phyloP scores from a whole-genome alignment of 805 yeast genomes.

The Wickerhamomyces subpelliculosus region DNA sequence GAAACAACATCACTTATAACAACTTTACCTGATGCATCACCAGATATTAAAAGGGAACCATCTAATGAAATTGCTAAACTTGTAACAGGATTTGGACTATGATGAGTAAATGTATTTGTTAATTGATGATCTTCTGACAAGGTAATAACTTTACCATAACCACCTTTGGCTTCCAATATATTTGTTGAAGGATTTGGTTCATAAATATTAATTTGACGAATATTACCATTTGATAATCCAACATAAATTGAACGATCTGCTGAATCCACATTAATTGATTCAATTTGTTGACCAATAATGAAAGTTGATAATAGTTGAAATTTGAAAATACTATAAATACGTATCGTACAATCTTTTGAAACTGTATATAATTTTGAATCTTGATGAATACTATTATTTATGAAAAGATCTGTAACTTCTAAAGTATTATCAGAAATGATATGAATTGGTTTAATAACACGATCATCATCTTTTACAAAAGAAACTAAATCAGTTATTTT shows the following conservation, averaged over 20 bases:
- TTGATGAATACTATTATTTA: slow-evolving; percentile 42
- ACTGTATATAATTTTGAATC: slow-evolving; percentile 63
- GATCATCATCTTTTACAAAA: slow-evolving; percentile 24
- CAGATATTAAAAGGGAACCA: slow-evolving; percentile 65
- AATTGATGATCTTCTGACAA: slow-evolving; percentile 42
- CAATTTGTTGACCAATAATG: slow-evolving; percentile 54
- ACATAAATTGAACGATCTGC: slow-evolving; percentile 69
- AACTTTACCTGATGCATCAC: slow-evolving; percentile 66
- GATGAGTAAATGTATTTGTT: slow-evolving; percentile 45
- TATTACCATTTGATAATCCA: slow-evolving; percentile 59
- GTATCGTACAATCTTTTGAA: slow-evolving; percentile 67
- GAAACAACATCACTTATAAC: slow-evolving; percentile 63
- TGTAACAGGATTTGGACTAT: slow-evolving; percentile 37
- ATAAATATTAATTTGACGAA: slow-evolving; percentile 51
- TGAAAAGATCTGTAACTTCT: slow-evolving; percentile 40
- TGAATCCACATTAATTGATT: slow-evolving; percentile 62
- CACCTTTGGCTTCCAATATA: slow-evolving; percentile 21
- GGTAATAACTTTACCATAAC: slow-evolving; percentile 23
- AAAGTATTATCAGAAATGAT: slow-evolving; percentile 50
- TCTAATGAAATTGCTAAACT: slow-evolving; percentile 60
- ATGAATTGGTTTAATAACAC: slow-evolving; percentile 45
- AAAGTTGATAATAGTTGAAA: slow-evolving; percentile 56
- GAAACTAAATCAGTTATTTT: slow-evolving; percentile 51
- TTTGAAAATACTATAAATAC: slow-evolving; percentile 52
- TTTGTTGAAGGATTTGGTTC: slow-evolving; percentile 20